Conservation (phyloP, 2,329 filamentous ascomycete genomes). For the Fusarium hainanense region DNA sequence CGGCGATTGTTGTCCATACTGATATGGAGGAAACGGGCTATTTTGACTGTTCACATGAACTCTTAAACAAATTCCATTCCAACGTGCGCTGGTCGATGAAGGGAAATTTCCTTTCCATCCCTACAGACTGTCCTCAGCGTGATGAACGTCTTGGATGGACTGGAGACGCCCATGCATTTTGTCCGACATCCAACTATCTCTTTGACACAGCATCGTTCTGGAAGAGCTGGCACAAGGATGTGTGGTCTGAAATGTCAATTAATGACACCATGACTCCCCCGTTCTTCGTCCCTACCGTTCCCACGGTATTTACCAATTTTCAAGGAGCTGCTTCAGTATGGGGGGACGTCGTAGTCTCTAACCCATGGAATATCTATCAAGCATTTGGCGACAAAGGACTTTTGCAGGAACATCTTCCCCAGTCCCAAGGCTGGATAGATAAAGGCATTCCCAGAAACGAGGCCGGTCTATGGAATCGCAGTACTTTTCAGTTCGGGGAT, state of each 20-base stretch:
- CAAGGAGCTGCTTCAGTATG: neutral
- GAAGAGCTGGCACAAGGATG: slow-evolving; percentile 28
- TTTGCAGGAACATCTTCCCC: slow-evolving; percentile 8
- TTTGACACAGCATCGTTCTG: slow-evolving; percentile 63
- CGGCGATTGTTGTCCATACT: slow-evolving; percentile 57
- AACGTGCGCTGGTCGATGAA: slow-evolving; percentile 67
- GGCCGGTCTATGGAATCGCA: slow-evolving; percentile 42
- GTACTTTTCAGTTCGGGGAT: slow-evolving; percentile 54
- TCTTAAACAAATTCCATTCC: slow-evolving; percentile 64
- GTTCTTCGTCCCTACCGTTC: neutral
- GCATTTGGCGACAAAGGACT: neutral
- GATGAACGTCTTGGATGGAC: slow-evolving; percentile 67
- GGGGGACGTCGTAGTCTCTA: neutral
- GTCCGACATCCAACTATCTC: slow-evolving; percentile 62
- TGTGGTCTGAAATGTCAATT: neutral
- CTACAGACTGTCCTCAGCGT: slow-evolving; percentile 60
- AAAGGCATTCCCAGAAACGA: slow-evolving; percentile 26
- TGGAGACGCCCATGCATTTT: slow-evolving; percentile 60
- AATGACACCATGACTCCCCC: neutral
- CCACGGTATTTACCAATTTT: neutral
- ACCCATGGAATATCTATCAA: neutral
- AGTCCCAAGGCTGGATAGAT: slow-evolving; percentile 14
- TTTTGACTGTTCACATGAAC: slow-evolving; percentile 62
- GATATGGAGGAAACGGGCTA: slow-evolving; percentile 63
- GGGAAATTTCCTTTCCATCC: slow-evolving; percentile 67